Base-by-base conservation (phyloP, 2,329 filamentous ascomycete species). In the Epichloe typhina region DNA sequence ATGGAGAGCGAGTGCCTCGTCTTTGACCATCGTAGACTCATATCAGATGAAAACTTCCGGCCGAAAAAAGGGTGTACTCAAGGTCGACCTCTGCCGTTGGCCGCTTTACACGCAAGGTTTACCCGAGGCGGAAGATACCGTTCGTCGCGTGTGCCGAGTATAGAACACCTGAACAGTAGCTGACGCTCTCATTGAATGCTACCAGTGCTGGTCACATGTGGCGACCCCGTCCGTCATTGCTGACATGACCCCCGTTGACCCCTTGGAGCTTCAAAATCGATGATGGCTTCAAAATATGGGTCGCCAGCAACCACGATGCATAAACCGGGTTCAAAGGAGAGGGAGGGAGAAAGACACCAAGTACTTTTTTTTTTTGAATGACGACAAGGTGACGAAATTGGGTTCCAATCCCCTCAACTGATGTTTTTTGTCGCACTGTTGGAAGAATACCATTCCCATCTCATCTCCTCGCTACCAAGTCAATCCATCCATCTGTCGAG, bases 281-380 rank as follows among this genome's bases (percentile, higher is more conserved):
- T 49, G 47, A 43, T 49, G 39, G 47, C 39, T 26, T 49, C 47
- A 43, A 49, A 23, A 42, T 49, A 26, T 49, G 47, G 47, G 47
- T 42, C 39, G 19, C 17, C 13, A 23, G 26, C 21, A n/a, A 26
- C 12, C 12, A 35, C 17, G 15, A 15, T 46, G 21, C 12, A 38
- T 38, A 19, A 26, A n/a, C 11, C 17, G 15, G 26, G n/a, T 45
- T 7, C 9, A 45, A 15, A 45, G 15, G 26, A 1, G n/a, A 21
- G 26, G 9, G 23, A 2, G 15, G 7, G 26, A 35, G 26, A 19
- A 17, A 45, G 21, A 11, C 19, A 15, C 15, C 23, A 21, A 15
- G 8, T 5, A 19, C 15, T n/a, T 46, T 12, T 15, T 31, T 15
- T 31, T 26, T 33, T 26, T 33, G 19, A 26, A 47, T 48, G 38